Evolutionary conservation across 1,139 yeast species (phyloP).

Genomic region (Suzukiozyma palmioleophila): DNA sequence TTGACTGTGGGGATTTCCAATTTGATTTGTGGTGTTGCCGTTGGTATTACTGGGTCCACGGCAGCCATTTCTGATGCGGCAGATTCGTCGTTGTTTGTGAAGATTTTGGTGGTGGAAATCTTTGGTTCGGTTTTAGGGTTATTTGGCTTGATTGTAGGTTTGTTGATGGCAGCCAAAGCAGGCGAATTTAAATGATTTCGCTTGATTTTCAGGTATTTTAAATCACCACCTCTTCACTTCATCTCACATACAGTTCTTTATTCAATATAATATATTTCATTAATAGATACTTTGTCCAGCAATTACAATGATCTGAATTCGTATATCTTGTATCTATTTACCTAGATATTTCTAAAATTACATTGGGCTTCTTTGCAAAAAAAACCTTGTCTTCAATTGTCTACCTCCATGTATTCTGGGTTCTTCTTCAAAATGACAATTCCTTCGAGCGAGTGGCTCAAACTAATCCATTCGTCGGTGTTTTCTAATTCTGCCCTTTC

Average conservation of each 20-base stretch:
- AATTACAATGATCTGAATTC: neutral
- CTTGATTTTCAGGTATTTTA: neutral
- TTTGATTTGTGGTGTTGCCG: constrained; percentile 94
- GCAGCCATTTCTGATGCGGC: constrained; percentile 99
- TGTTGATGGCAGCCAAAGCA: constrained; percentile 95
- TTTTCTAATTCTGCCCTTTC: constrained; percentile 97
- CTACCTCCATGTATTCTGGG: constrained; percentile 78
- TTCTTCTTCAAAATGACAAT: constrained; percentile 88
- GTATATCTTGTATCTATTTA: neutral
- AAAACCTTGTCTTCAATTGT: constrained; percentile 21
- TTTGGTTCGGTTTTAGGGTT: constrained; percentile 95
- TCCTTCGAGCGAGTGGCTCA: constrained; percentile 84
- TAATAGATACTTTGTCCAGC: neutral
- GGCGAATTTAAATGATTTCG: constrained; percentile 53
- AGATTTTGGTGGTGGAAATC: constrained; percentile 93
- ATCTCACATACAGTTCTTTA: neutral
- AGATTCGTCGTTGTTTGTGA: constrained; percentile 89
- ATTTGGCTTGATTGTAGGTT: constrained; percentile 91
- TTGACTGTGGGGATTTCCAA: constrained; percentile 91
- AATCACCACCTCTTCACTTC: neutral
- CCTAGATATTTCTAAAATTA: constrained; percentile 1
- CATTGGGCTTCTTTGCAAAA: neutral
- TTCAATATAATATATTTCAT: constrained; percentile 1
- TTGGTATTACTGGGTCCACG: constrained; percentile 95
- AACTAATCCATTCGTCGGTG: constrained; percentile 77